A percentile compares a stretch with the other conserved stretches of the same genome.
Evolutionary conservation across 2,329 filamentous ascomycete species (phyloP).

Genomic region (Nannizziopsis barbatae): DNA sequence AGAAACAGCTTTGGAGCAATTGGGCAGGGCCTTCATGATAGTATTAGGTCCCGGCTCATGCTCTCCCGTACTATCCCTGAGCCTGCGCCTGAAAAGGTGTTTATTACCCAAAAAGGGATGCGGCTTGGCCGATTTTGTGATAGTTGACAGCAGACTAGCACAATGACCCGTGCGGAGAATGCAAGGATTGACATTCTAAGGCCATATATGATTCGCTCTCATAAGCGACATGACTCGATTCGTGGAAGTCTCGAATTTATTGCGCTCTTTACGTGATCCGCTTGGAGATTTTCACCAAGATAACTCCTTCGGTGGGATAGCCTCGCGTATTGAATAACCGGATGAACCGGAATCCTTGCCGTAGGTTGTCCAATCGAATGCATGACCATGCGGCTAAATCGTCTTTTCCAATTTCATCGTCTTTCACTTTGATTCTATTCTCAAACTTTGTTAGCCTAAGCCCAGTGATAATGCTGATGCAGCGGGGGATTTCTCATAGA

Average conservation of each 20-base stretch:
- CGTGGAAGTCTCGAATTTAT: slow-evolving; percentile 37
- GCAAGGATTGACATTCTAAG: too few species aligned
- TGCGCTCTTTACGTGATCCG: slow-evolving; percentile 21
- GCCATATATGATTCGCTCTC: background rate
- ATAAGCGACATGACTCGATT: slow-evolving; percentile 42
- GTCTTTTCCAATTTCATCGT: slow-evolving; percentile 71
- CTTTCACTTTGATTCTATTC: slow-evolving; percentile 66
- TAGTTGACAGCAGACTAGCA: too few species aligned
- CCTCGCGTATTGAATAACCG: slow-evolving; percentile 62
- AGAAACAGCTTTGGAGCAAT: too few species aligned
- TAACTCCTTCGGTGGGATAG: slow-evolving; percentile 50
- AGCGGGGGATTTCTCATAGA: background rate
- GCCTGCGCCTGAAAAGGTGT: too few species aligned
- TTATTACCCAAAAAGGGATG: too few species aligned
- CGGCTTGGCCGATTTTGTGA: too few species aligned
- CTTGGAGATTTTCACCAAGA: slow-evolving; percentile 67
- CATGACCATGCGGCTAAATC: slow-evolving; percentile 79
- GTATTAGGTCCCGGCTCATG: too few species aligned
- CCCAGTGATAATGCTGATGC: background rate
- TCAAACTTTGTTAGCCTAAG: slow-evolving; percentile 4
- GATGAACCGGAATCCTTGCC: slow-evolving; percentile 64
- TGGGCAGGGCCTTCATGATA: too few species aligned
- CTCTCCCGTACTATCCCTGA: too few species aligned
- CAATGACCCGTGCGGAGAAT: too few species aligned
- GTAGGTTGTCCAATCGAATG: slow-evolving; percentile 69